A percentile compares a stretch with the other conserved stretches of the same genome.
phyloP scores from a whole-genome alignment of 2,329 filamentous ascomycete genomes.

The Raffaelea albimanens region DNA sequence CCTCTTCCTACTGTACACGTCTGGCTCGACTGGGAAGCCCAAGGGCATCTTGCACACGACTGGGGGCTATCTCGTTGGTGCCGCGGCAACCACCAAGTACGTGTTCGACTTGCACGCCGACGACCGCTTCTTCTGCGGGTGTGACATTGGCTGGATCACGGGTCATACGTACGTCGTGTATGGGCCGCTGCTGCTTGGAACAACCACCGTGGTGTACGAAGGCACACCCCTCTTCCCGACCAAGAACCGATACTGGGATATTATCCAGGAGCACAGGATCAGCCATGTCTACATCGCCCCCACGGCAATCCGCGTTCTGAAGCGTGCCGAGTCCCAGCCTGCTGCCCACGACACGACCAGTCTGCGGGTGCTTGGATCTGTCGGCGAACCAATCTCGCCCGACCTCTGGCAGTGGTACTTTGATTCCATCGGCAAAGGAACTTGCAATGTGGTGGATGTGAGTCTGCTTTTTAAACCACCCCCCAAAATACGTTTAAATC shows the following conservation, averaged over 20 bases:
- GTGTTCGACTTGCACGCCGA: slow-evolving; percentile 96
- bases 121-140: slow-evolving; percentile 93
- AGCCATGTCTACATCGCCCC: slow-evolving; percentile 98
- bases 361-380: slow-evolving; percentile 82
- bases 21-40: slow-evolving; percentile 94
- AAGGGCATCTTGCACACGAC: slow-evolving; percentile 99
- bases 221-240: slow-evolving; percentile 95
- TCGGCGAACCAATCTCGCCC: slow-evolving; percentile 93
- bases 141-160: slow-evolving; percentile 98
- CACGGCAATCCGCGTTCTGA: slow-evolving; percentile 83
- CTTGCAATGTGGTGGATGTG: slow-evolving; percentile 89
- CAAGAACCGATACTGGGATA: slow-evolving; percentile 98
- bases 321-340: slow-evolving; percentile 89
- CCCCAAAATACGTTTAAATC: too few species aligned
- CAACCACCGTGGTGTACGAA: slow-evolving; percentile 93
- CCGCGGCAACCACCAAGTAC: slow-evolving; percentile 91
- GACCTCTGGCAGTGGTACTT: slow-evolving; percentile 99
- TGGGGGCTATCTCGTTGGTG: slow-evolving; percentile 86
- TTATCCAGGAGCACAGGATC: slow-evolving; percentile 88
- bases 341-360: slow-evolving; percentile 84
- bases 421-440: slow-evolving; percentile 85
- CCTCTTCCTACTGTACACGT: slow-evolving; percentile 95
- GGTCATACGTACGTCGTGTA: slow-evolving; percentile 98
- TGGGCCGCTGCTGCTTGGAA: slow-evolving; percentile 82
- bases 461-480: slow-evolving; percentile 30